phyloP scores from a whole-genome alignment of 2,329 filamentous ascomycete genomes.

The Didymella lethalis region DNA sequence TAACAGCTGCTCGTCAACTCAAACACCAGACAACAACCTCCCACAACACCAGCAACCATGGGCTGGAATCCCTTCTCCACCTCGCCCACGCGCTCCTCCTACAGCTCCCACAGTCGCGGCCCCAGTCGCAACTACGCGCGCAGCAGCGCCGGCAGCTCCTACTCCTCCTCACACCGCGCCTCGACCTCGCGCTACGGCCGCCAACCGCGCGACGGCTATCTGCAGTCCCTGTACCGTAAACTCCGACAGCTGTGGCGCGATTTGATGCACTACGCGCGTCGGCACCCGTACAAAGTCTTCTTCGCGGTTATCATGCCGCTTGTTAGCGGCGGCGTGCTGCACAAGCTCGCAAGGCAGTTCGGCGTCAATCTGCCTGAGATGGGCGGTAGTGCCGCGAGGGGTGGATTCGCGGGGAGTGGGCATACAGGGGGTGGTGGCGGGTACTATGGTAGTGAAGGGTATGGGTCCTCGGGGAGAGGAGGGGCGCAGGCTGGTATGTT shows the following conservation, averaged over 20 bases:
- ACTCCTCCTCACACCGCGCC: constrained; percentile 53
- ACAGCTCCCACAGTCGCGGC: constrained; percentile 24
- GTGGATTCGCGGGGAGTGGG: constrained; percentile 34
- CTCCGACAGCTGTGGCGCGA: constrained; percentile 82
- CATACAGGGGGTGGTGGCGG: constrained; percentile 34
- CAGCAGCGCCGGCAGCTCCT: constrained; percentile 37
- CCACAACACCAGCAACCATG: constrained; percentile 33
- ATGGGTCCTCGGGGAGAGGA: constrained; percentile 40
- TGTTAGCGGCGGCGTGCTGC: constrained; percentile 81
- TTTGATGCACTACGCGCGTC: constrained; percentile 80
- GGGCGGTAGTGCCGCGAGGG: constrained; percentile 40
- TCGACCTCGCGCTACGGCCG: constrained; percentile 80
- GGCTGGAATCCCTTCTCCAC: constrained; percentile 49
- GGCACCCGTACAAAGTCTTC: constrained; percentile 87
- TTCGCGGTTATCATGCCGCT: constrained; percentile 89
- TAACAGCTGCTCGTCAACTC: constrained; percentile 9
- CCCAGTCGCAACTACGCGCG: constrained; percentile 33
- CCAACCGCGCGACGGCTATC: constrained; percentile 77
- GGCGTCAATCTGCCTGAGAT: constrained; percentile 76
- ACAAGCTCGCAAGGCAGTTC: constrained; percentile 78
- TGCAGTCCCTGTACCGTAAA: constrained; percentile 75
- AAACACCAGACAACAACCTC: constrained; percentile 15
- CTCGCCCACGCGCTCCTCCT: constrained; percentile 30
- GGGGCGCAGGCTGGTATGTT: constrained; percentile 27
- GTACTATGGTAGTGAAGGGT: constrained; percentile 58